Evolutionary conservation across 208 protist species (phyloP), one percentile per base, ranked within the genome.

Genomic region (Leishmania arabica): DNA sequence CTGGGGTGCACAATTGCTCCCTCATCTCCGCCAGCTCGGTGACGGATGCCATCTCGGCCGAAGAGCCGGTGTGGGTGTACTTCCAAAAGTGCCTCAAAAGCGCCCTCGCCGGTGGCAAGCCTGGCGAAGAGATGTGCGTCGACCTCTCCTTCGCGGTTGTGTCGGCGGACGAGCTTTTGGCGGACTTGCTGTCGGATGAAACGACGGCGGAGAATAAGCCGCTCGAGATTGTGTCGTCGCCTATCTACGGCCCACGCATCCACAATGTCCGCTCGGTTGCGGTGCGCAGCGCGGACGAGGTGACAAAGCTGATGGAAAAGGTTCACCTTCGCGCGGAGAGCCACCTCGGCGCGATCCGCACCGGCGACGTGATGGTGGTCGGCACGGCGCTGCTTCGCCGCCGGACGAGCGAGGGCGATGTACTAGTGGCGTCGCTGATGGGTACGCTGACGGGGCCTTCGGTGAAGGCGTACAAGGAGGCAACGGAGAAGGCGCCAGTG

Each of bases 51-150:
- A 4, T 45, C 62, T 77, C 70, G 40, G 34, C 62, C 27, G 82
- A 84, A 49, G 88, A 91, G 81, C 83, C 88, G 13, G 84, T 83
- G 79, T 89, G 84, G 85, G 64, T 81, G 73, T 81, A 83, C 79
- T 85, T 91, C 54, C 71, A 81, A 53, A 77, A 89, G 76, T 80
- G 73, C 69, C 80, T 91, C 54, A 74, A 75, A 51, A 84, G 72
- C 68, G 84, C 85, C 40, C 54, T 89, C 65, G 85, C 77, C 45
- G 71, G 76, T 31, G 78, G 72, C 69, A 73, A 77, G 74, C 69
- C 78, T 37, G 85, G 86, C 51, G 83, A 87, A 60, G 40, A 79
- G 72, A 66, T 91, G 31, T n/a, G 72, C 62, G 77, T 86, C 31
- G 83, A 91, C 58, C 64, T 91, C 78, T 84, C 62, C 64, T 87